Evolutionary conservation across 2,329 filamentous ascomycete species (phyloP).

Genomic region (Exophiala sp.): DNA sequence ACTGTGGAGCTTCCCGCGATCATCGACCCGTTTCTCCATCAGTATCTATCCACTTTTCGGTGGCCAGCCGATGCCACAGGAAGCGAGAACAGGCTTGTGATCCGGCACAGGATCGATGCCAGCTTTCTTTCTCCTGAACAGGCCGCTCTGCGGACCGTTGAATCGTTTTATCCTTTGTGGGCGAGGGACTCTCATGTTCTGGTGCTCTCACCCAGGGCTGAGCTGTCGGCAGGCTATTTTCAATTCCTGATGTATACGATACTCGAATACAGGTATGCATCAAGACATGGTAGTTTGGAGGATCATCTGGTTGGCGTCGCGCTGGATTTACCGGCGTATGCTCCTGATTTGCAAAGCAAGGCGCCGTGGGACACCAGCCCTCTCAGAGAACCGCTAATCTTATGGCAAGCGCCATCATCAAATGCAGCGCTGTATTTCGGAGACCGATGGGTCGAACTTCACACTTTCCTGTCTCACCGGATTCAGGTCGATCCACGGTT

Average conservation of each 20-base stretch:
- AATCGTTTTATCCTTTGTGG: conserved; percentile 76
- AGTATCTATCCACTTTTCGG: conserved; percentile 57
- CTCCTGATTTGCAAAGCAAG: conserved; percentile 55
- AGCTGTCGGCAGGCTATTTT: conserved; percentile 74
- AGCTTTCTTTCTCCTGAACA: conserved; percentile 59
- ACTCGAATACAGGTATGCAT: conserved; percentile 70
- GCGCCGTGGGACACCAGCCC: conserved; percentile 42
- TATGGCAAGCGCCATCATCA: conserved; percentile 80
- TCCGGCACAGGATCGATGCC: conserved; percentile 67
- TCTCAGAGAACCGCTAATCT: conserved; percentile 52
- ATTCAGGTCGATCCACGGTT: conserved; percentile 37
- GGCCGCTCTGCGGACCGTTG: conserved; percentile 67
- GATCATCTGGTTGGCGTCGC: conserved; percentile 69
- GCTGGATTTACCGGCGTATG: conserved; percentile 61
- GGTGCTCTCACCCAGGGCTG: conserved; percentile 73
- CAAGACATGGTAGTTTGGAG: conserved; percentile 35
- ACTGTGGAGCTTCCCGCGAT: conserved; percentile 75
- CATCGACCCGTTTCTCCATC: conserved; percentile 59
- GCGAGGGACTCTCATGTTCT: conserved; percentile 65
- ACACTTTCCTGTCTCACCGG: conserved; percentile 66
- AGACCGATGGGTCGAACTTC: conserved; percentile 78
- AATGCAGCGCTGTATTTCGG: conserved; percentile 79
- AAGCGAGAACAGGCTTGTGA: conserved; percentile 52
- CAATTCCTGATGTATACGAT: conserved; percentile 77
- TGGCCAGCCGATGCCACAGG: conserved; percentile 57